Evolutionary conservation across 148 eudicot genomes (phyloP), one percentile per base, ranked within the genome.

Genomic region (Beta vulgaris): DNA sequence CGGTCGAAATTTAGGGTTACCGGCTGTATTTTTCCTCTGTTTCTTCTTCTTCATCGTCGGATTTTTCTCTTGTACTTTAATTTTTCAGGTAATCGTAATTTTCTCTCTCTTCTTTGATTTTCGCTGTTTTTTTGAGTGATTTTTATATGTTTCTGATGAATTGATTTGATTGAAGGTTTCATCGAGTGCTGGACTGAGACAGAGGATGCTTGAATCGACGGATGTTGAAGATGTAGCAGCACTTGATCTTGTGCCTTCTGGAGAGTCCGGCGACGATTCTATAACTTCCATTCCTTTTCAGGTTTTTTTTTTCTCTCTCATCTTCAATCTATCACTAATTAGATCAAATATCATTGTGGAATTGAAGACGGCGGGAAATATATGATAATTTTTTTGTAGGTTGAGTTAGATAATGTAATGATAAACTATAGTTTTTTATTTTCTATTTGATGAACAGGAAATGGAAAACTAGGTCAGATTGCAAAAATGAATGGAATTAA

Each of bases 31-130:
- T 71, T 74, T 87, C 54, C 75, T 90, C 18, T 91, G 93, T 78
- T 82, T 81, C 69, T 91, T 82, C 84, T 88, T 89, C 84, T 89
- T 93, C 70, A 77, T 93, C 64, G 84, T 89, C 78, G 98, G 98
- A 18, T 88, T 93, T 78, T 91, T 91, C 76, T 87, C 79, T 57
- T 86, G 88, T n/a, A 60, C 84, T 51, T 86, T 91, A 74, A 64
- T 89, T 72, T 88, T 84, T 75, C 91, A 89, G 85, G 83, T 84
- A 29, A n/a, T n/a, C n/a, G n/a, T n/a, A n/a, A n/a, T n/a, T n/a
- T n/a, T n/a, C 11, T 4, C 65, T 1, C 55, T 65, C 36, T 66
- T 53, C 11, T 53, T 13, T 53, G 7, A 9, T 61, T 28, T 12
- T 34, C 3, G 14, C 19, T 28, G 29, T 7, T 73, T 29, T 44